These are phyloP conservation scores for Gastrolobium villosum DNA, from an alignment of 306 rosid species.

Conservation along the genomic window DNA sequence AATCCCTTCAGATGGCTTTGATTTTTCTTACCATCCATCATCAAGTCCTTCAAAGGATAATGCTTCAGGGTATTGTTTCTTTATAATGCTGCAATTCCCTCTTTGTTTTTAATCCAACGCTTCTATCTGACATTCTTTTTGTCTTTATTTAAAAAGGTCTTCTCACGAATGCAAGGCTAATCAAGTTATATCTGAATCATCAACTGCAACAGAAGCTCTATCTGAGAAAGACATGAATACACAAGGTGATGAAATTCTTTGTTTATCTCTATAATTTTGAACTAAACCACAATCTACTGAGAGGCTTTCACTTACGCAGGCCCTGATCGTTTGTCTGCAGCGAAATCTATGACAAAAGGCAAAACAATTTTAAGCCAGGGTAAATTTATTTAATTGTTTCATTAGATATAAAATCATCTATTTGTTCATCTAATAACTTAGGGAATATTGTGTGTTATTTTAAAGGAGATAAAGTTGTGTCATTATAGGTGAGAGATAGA, in stretches of 20 bases:
- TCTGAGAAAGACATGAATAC: constrained; percentile 59
- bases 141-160: constrained; percentile 51
- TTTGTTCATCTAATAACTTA: background rate
- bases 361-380: constrained; percentile 77
- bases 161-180: constrained; percentile 54
- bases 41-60: constrained; percentile 50
- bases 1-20: constrained; percentile 62
- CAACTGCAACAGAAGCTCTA: constrained; percentile 64
- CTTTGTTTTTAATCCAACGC: background rate
- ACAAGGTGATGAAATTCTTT: constrained; percentile 54
- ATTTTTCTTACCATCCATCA: constrained; percentile 57
- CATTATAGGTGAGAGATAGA: too few species aligned
- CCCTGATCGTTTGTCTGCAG: constrained; percentile 60
- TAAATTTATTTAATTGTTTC: constrained; percentile 41
- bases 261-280: constrained; percentile 1
- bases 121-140: constrained; percentile 33
- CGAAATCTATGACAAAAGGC: constrained; percentile 70
- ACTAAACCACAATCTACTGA: constrained; percentile 5
- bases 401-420: background rate
- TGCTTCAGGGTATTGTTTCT: constrained; percentile 65
- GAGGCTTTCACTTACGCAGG: constrained; percentile 55
- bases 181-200: constrained; percentile 64
- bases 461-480: too few species aligned
- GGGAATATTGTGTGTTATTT: too few species aligned
- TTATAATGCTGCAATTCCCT: constrained; percentile 17